A percentile compares a stretch with the other conserved stretches of the same genome.
phyloP scores from a whole-genome alignment of 768 basidiomycete genomes.

The Fistulinella prunicolor region DNA sequence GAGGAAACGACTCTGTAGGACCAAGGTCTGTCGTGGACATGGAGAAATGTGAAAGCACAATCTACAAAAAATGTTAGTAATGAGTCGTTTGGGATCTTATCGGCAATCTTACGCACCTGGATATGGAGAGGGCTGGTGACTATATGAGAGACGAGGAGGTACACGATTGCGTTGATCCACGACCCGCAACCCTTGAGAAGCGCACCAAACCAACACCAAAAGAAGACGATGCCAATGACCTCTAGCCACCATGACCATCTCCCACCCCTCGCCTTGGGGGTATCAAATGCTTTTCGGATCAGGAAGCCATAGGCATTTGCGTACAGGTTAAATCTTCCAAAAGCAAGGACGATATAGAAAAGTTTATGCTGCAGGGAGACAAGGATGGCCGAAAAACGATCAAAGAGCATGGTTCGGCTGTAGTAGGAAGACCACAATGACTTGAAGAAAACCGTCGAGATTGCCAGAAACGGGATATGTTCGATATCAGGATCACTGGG shows the following conservation, averaged over 20 bases:
- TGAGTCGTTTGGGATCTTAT: conserved; percentile 1
- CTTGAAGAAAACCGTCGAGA: conserved; percentile 81
- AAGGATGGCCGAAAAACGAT: conserved; percentile 60
- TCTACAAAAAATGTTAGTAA: conserved; percentile 40
- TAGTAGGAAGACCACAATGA: conserved; percentile 94
- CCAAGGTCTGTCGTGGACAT: conserved; percentile 93
- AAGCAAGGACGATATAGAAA: conserved; percentile 86
- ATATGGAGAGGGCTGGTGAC: conserved; percentile 90
- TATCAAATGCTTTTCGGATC: conserved; percentile 60
- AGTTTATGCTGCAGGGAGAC: conserved; percentile 84
- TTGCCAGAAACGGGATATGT: conserved; percentile 92
- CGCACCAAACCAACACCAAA: conserved; percentile 84
- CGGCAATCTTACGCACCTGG: conserved; percentile 57
- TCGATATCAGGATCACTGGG: conserved; percentile 79
- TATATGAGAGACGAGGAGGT: conserved; percentile 81
- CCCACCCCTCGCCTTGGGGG: conserved; percentile 61
- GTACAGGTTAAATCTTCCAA: conserved; percentile 96
- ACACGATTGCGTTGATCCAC: conserved; percentile 67
- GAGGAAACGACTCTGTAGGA: conserved; percentile 85
- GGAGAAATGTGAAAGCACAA: conserved; percentile 96
- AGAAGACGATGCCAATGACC: conserved; percentile 69
- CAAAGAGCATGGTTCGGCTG: conserved; percentile 80
- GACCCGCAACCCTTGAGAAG: conserved; percentile 69
- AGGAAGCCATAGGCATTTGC: conserved; percentile 80
- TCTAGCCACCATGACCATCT: conserved; percentile 81